These are phyloP conservation scores for Fusarium musae DNA, from an alignment of 2,329 filamentous ascomycete genomes.

Conservation along the genomic window DNA sequence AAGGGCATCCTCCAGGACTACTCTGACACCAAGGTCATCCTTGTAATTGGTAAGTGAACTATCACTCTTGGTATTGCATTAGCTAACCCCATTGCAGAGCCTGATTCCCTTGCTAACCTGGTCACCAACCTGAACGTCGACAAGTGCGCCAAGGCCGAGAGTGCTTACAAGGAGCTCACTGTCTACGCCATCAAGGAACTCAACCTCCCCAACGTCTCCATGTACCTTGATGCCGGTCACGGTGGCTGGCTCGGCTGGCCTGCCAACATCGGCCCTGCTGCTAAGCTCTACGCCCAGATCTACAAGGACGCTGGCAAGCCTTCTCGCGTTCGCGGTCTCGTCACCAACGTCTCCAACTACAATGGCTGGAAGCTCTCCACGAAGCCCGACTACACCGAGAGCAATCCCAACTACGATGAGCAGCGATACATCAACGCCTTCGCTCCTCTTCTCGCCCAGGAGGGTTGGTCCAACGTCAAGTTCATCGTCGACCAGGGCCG, in stretches of 20 bases:
- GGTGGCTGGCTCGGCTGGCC: conserved; percentile 69
- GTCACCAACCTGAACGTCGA: conserved; percentile 64
- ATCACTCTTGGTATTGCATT: rapidly evolving
- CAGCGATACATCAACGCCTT: conserved; percentile 72
- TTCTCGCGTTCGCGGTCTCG: conserved; percentile 62
- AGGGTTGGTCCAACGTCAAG: conserved; percentile 56
- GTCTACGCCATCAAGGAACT: conserved; percentile 63
- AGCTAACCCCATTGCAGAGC: conserved; percentile 51
- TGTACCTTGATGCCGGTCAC: conserved; percentile 69
- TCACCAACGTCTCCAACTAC: conserved; percentile 70
- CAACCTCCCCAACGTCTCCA: conserved; percentile 66
- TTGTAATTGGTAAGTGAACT: conserved; percentile 54
- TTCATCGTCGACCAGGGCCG: conserved; percentile 66
- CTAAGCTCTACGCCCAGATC: conserved; percentile 57
- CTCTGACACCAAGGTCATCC: conserved; percentile 56
- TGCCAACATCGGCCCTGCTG: conserved; percentile 62
- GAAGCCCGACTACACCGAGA: conserved; percentile 58
- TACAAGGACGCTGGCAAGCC: conserved; percentile 63
- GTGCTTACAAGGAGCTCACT: conserved; percentile 61
- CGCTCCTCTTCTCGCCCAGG: conserved; percentile 66
- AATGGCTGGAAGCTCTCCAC: conserved; percentile 58
- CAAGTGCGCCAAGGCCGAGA: conserved; percentile 61
- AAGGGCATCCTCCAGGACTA: conserved; percentile 54
- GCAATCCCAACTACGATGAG: conserved; percentile 63
- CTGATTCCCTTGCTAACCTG: conserved; percentile 69